Conservation (phyloP, 768 basidiomycete species). For the Russula dissimulans region DNA sequence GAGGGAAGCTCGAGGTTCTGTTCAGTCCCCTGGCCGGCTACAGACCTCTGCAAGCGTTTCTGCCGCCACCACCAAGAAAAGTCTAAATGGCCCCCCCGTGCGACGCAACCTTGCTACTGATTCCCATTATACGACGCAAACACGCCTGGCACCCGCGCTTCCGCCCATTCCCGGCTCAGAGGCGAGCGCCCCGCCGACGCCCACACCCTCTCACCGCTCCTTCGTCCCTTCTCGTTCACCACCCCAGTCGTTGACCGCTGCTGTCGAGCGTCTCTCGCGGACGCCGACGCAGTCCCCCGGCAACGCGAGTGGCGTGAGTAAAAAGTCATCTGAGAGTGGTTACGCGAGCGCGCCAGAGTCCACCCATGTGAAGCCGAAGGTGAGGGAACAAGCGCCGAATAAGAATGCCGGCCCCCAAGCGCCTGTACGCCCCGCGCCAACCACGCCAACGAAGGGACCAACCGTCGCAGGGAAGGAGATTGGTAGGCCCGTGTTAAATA, state of each 20-base stretch:
- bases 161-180: conserved; percentile 46
- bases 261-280: conserved; percentile 51
- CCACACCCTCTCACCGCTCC: conserved; percentile 32
- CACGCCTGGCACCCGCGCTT: conserved; percentile 19
- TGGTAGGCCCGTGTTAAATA: conserved; percentile 59
- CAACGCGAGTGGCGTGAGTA: not conserved
- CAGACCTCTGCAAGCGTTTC: conserved; percentile 9
- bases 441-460: conserved; percentile 11
- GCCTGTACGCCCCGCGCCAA: not conserved
- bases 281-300: conserved; percentile 13
- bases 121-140: conserved; percentile 19
- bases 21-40: conserved; percentile 1
- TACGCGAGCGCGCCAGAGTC: conserved; percentile 17
- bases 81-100: conserved; percentile 1
- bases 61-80: not conserved
- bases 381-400: not conserved
- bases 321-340: conserved; percentile 17
- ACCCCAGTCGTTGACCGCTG: conserved; percentile 66
- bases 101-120: conserved; percentile 17
- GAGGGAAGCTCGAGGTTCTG: not conserved
- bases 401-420: not conserved
- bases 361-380: not conserved
- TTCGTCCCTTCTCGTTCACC: conserved; percentile 46
- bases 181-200: conserved; percentile 46
- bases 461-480: conserved; percentile 48